Conservation (phyloP, 1,284 basidiomycete genomes). For the Cystobasidium sp. region DNA sequence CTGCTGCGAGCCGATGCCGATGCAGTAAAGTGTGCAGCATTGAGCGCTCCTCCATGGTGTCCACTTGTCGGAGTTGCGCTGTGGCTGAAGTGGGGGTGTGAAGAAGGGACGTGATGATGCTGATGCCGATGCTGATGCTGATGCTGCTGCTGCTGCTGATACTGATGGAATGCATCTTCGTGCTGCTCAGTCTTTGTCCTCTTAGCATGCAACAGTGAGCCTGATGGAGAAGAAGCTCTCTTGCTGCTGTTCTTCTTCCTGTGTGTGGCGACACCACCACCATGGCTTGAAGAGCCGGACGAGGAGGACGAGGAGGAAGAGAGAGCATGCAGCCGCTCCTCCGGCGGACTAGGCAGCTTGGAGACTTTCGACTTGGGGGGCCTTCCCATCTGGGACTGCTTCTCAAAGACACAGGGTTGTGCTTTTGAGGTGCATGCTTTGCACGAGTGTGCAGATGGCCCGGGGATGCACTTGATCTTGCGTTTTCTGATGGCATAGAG, state of each 20-base stretch:
- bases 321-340: not conserved
- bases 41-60: no score
- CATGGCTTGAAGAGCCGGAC: not conserved
- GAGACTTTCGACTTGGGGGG: not conserved
- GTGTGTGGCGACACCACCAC: no score
- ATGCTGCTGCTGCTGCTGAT: not conserved
- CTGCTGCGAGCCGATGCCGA: no score
- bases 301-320: not conserved
- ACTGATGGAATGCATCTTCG: not conserved
- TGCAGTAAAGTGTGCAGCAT: no score
- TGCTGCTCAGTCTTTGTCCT: not conserved
- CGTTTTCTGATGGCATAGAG: slow-evolving; percentile 8
- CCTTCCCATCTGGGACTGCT: slow-evolving; percentile 23
- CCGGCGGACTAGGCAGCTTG: not conserved
- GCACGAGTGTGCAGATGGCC: slow-evolving; percentile 7
- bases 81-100: no score
- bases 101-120: not conserved
- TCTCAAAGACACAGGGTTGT: slow-evolving; percentile 25
- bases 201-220: no score
- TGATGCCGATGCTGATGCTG: slow-evolving; percentile 1
- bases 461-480: slow-evolving; percentile 32
- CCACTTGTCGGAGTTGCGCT: no score
- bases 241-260: no score
- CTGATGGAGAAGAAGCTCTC: no score
- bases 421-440: slow-evolving; percentile 27